Evolutionary conservation across 495 filamentous ascomycete genomes (phyloP).

Genomic region (Apiosordaria backusii): DNA sequence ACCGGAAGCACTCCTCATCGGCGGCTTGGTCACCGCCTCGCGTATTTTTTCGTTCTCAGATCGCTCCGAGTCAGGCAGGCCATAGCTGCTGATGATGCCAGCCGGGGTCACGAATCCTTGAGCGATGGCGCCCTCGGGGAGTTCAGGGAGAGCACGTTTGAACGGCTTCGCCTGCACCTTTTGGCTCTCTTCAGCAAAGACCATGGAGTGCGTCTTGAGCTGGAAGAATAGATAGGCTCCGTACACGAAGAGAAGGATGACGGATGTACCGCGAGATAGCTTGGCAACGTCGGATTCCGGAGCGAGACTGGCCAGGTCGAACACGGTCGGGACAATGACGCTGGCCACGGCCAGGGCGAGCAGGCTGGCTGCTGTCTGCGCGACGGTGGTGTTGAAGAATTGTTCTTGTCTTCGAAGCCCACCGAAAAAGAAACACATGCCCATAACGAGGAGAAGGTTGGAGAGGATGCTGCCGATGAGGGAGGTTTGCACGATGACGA

Average conservation of each 20-base stretch:
- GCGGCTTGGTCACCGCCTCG: slow-evolving; percentile 16
- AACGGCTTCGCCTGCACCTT: slow-evolving; percentile 57
- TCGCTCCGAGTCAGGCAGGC: slow-evolving; percentile 34
- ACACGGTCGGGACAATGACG: slow-evolving; percentile 87
- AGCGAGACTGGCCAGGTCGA: slow-evolving; percentile 48
- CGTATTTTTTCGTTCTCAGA: slow-evolving; percentile 33
- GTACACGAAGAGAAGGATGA: slow-evolving; percentile 76
- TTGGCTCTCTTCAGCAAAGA: slow-evolving; percentile 69
- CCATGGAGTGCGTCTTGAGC: slow-evolving; percentile 67
- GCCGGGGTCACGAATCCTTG: slow-evolving; percentile 61
- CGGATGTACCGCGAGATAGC: slow-evolving; percentile 65
- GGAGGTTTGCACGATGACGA: slow-evolving; percentile 88
- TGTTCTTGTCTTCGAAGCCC: slow-evolving; percentile 77
- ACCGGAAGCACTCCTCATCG: background rate
- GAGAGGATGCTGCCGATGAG: slow-evolving; percentile 88
- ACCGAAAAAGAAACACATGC: slow-evolving; percentile 91
- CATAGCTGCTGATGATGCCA: slow-evolving; percentile 41
- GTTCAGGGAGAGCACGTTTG: slow-evolving; percentile 28
- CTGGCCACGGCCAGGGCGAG: slow-evolving; percentile 74
- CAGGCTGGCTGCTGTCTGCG: slow-evolving; percentile 82
- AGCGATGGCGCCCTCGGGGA: slow-evolving; percentile 53
- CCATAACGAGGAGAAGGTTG: slow-evolving; percentile 86
- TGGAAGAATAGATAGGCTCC: slow-evolving; percentile 77
- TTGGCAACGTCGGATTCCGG: slow-evolving; percentile 45
- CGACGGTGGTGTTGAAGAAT: slow-evolving; percentile 90